Base-by-base conservation (phyloP, 1,139 yeast genomes). In the Yarrowia galli region DNA sequence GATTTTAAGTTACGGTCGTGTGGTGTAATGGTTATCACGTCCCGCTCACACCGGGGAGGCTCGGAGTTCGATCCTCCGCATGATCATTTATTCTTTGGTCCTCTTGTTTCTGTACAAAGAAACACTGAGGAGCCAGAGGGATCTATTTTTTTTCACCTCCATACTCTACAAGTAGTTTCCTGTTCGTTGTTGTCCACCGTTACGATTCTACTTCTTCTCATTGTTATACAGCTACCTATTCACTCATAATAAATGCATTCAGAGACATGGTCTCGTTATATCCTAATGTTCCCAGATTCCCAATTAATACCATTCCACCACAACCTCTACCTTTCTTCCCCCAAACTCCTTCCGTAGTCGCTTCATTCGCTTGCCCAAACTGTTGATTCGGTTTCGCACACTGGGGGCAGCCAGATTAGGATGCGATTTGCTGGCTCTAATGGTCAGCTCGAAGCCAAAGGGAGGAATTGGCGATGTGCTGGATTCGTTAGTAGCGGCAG, bases 291-390 rank as follows among this genome's bases (percentile, higher is more conserved):
- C 61, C 45, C 58, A 53, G 23, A 7, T 22, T 23, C 36, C 35
- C 46, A 16, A 23, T 28, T 58, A 58, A 58, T 58, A 58, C 76
- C 75, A 74, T n/a, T 71, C 70, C 16, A 75, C 71, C 20, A 68
- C 69, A 13, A 75, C 76, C 18, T 69, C 68, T 23, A 73, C 77
- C 67, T 71, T 71, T 40, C 64, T 65, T 23, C 70, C 68, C 12
- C 74, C 76, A 63, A 75, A 73, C 67, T 76, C 77, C 70, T 75
- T 75, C 18, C 71, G 69, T 18, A 74, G 72, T 67, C 74, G 74
- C 67, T 73, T 74, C 32, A 76, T 69, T 54, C 73, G 73, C 70
- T 76, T 75, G 67, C 75, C 79, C 43, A 78, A 68, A 32, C 72
- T 71, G 54, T 69, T 72, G 56, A 75, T 73, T 64, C 77, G 71